These are phyloP conservation scores for Apodospora peruviana DNA, from an alignment of 495 filamentous ascomycete genomes.

Conservation along the genomic window DNA sequence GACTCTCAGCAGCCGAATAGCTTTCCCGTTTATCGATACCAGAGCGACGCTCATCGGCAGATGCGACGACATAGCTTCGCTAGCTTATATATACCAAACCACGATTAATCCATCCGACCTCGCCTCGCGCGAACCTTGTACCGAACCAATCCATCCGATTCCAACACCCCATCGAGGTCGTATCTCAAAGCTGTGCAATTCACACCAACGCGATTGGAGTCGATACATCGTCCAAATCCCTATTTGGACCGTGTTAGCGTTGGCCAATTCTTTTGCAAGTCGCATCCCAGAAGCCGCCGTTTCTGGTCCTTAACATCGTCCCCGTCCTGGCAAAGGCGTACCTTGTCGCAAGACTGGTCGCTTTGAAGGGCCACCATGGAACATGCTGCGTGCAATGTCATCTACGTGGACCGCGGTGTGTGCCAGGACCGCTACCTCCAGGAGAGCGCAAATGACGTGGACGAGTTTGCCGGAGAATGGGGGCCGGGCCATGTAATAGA, in stretches of 20 bases:
- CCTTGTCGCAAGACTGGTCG: slow-evolving; percentile 46
- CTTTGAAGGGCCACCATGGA: slow-evolving; percentile 53
- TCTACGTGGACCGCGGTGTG: slow-evolving; percentile 77
- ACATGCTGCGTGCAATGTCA: slow-evolving; percentile 65
- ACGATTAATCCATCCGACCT: background rate
- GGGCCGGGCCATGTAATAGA: slow-evolving; percentile 35
- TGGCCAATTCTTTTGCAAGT: slow-evolving; percentile 1
- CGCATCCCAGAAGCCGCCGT: slow-evolving; percentile 5
- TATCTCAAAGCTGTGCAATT: background rate
- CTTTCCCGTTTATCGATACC: background rate
- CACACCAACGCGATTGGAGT: slow-evolving; percentile 15
- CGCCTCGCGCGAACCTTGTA: background rate
- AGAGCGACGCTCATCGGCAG: background rate
- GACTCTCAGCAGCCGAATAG: slow-evolving; percentile 2
- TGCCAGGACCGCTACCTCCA: slow-evolving; percentile 47
- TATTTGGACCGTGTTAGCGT: slow-evolving; percentile 8
- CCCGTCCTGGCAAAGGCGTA: slow-evolving; percentile 36
- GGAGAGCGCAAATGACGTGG: slow-evolving; percentile 2
- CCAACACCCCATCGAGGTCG: background rate
- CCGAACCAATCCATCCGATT: background rate
- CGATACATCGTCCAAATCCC: slow-evolving; percentile 11
- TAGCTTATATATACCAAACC: background rate
- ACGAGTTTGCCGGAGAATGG: slow-evolving; percentile 3
- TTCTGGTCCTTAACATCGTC: slow-evolving; percentile 11
- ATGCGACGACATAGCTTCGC: background rate